phyloP scores from a whole-genome alignment of 2,329 filamentous ascomycete species.

The Spiromastix sp. region DNA sequence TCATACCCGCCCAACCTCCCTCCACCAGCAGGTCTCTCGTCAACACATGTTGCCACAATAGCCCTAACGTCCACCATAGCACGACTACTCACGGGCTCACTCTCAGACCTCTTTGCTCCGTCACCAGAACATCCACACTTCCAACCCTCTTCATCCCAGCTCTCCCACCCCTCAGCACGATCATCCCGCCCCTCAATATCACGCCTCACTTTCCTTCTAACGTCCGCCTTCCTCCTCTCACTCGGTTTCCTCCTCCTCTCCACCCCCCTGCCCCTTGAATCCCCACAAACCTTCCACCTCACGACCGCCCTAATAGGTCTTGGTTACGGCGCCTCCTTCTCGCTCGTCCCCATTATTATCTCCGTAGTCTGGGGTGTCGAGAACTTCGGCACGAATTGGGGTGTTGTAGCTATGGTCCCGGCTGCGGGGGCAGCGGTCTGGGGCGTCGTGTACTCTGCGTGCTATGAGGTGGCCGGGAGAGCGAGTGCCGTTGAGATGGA shows the following conservation, averaged over 20 bases:
- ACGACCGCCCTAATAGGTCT: conserved; percentile 77
- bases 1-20: conserved; percentile 40
- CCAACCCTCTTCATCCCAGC: conserved; percentile 29
- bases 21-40: conserved; percentile 51
- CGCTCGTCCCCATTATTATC: conserved; percentile 79
- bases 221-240: conserved; percentile 63
- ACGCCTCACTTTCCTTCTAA: conserved; percentile 67
- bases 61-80: conserved; percentile 84
- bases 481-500: conserved; percentile 31
- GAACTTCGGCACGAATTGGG: conserved; percentile 98
- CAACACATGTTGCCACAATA: conserved; percentile 84
- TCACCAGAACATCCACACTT: conserved; percentile 51
- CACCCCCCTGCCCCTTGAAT: conserved; percentile 65
- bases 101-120: conserved; percentile 78
- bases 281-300: conserved; percentile 72
- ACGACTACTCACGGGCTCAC: conserved; percentile 75
- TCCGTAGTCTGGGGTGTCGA: conserved; percentile 98
- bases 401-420: conserved; percentile 85
- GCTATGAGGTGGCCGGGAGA: conserved; percentile 26
- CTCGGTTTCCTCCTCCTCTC: conserved; percentile 69
- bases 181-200: conserved; percentile 48
- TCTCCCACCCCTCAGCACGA: conserved; percentile 22
- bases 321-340: conserved; percentile 88
- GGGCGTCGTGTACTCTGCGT: conserved; percentile 70
- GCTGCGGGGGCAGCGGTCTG: conserved; percentile 81